Base-by-base conservation (phyloP, 495 filamentous ascomycete species). In the Haplographium delicatum region DNA sequence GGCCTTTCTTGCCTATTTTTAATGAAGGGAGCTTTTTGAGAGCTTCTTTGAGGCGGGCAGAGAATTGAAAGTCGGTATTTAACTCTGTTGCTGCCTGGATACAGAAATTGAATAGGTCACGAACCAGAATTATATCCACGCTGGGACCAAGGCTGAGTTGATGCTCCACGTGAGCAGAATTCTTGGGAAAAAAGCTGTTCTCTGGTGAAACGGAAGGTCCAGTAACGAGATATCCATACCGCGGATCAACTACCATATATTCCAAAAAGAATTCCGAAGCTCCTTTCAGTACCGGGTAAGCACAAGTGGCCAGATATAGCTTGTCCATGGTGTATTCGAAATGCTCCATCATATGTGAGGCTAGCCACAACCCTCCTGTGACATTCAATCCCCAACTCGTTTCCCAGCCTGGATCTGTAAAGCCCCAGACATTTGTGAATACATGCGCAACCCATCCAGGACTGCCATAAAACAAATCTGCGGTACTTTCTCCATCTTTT, bases 351-450 rank as follows among this genome's bases (percentile, higher is more conserved):
- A 73, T 62, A 48, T 74, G 70, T 10, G 56, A 61, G 18, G 62
- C 68, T 11, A 74, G 56, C 72, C 72, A 75, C 19, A 51, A 44
- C 13, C 53, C 53, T 11, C 53, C 53, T 13, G 52, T 55, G 13
- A 56, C 47, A 38, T 56, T 56, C 0, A 56, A 28, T 9, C 68
- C 70, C 26, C 63, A 65, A 5, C 69, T 66, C 1, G 70, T 60
- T 0, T 68, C 69, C 70, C 69, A 73, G 18, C 72, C 62, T 4
- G 70, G 70, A n/a, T 65, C 63, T 16, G 69, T 64, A 49, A 73
- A 71, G 1, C 66, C 70, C 70, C 70, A 75, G 11, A 71, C 61
- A 51, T 75, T 69, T 1, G 69, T 71, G 46, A 65, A 68, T 10
- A 68, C 63, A 44, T 70, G 70, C 5, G 68, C 63, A 13, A 65